Conservation (phyloP, 257 asterid genomes). For the Voacanga thouarsii region DNA sequence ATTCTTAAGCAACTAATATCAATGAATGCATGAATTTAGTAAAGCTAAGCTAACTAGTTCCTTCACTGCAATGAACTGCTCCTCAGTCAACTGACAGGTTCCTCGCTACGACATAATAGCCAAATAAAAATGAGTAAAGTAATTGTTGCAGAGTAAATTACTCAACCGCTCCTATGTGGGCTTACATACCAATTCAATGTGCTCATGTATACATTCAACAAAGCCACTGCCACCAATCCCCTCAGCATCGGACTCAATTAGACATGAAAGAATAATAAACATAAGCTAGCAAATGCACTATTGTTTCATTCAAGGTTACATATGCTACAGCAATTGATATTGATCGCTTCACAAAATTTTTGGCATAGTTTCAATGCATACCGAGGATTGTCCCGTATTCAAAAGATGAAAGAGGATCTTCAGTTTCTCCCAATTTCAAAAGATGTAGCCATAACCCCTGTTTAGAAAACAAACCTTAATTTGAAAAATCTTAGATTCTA, state of each 20-base stretch:
- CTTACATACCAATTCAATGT: constrained; percentile 77
- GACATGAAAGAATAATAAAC: constrained; percentile 48
- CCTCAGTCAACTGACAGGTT: constrained; percentile 74
- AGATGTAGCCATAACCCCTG: constrained; percentile 95
- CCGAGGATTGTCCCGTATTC: constrained; percentile 97
- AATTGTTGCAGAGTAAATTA: constrained; percentile 6
- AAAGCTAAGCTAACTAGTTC: constrained; percentile 60
- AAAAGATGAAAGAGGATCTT: constrained; percentile 95
- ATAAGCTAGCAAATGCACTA: constrained; percentile 24
- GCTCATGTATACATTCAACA: constrained; percentile 92
- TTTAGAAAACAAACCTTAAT: constrained; percentile 20
- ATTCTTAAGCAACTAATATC: neutral
- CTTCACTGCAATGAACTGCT: constrained; percentile 93
- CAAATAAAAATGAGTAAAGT: constrained; percentile 20
- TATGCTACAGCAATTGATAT: neutral
- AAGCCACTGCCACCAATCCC: constrained; percentile 99
- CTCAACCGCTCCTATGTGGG: constrained; percentile 15
- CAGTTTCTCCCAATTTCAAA: constrained; percentile 85
- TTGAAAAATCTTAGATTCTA: neutral
- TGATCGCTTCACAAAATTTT: neutral
- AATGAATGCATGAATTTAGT: neutral
- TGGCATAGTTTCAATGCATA: constrained; percentile 34
- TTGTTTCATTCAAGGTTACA: constrained; percentile 18
- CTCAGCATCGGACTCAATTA: constrained; percentile 94
- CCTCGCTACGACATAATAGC: constrained; percentile 46